Percentiles rank a stretch among this genome's conserved stretches.
phyloP scores from a whole-genome alignment of 441 rosid genomes.

The Melastoma candidum region DNA sequence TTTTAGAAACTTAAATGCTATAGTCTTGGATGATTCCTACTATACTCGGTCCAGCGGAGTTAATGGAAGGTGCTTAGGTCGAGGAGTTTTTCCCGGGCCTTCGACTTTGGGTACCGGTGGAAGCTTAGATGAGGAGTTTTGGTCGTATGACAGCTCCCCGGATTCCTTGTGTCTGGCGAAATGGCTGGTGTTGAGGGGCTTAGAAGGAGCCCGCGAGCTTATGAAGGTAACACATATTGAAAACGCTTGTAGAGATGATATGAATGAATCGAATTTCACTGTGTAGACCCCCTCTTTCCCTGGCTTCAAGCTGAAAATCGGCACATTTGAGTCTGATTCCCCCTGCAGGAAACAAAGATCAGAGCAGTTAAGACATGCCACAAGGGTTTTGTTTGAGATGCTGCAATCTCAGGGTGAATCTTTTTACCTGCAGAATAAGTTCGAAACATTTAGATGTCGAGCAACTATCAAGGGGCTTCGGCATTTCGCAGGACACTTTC shows the following conservation, averaged over 20 bases:
- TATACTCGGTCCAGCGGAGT: too few species aligned
- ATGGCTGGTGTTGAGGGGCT: slow-evolving; percentile 4
- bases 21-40: too few species aligned
- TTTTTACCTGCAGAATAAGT: slow-evolving; percentile 44
- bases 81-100: too few species aligned
- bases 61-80: too few species aligned
- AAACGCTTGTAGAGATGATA: slow-evolving; percentile 62
- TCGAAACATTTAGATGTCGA: slow-evolving; percentile 30
- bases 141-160: too few species aligned
- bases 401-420: background rate
- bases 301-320: slow-evolving; percentile 46
- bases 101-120: too few species aligned
- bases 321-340: slow-evolving; percentile 25
- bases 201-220: slow-evolving; percentile 27
- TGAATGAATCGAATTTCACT: slow-evolving; percentile 45
- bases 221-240: slow-evolving; percentile 46
- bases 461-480: slow-evolving; percentile 14
- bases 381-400: background rate
- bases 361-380: background rate
- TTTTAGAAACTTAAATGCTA: too few species aligned
- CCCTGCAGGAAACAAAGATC: slow-evolving; percentile 28
- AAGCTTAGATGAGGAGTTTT: too few species aligned
- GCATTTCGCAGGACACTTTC: slow-evolving; percentile 15
- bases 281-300: slow-evolving; percentile 49
- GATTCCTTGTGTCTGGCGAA: too few species aligned